Base-by-base conservation (phyloP, 768 basidiomycete genomes). In the Piloderma croceum region DNA sequence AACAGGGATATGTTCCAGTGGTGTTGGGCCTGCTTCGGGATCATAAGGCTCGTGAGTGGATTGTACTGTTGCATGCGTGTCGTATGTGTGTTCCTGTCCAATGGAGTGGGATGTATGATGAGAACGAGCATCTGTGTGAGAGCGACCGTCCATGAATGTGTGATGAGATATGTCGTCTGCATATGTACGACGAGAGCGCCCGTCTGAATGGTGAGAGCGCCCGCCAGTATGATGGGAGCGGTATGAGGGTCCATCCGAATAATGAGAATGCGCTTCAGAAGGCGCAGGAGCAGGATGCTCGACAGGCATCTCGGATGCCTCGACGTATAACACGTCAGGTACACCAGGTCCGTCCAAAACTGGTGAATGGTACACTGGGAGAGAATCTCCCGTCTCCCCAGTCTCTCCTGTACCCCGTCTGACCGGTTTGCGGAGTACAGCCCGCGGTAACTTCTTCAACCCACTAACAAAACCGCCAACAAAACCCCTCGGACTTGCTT, bases 401-500 rank as follows among this genome's bases (percentile, higher is more conserved):
- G 27, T 29, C 10, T 29, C 27, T 15, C 10, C 27, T 29, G 27
- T 29, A 9, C 27, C 27, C 15, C 27, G 9, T 9, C 27, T 9
- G 15, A 15, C 15, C 15, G 27, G 27, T 15, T 15, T 9, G 27
- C 27, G 27, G 7, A 38, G 7, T 23, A 38, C 18, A 13, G 36
- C 36, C 36, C 18, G 19, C 18, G 36, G 36, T 22, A 38, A 10
- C 23, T 38, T 38, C 36, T 38, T 38, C 36, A 38, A 18, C 10
- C 36, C 23, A 24, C 15, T 7, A 7, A 38, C 36, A 38, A 38
- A 38, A 11, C 36, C 36, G 15, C 36, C 36, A 17, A 38, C 36
- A 22, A 38, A 23, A 11, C 36, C n/a, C 18, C 22, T 19, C 17
- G 11, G 10, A 18, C 36, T 17, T 10, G 12, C 36, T 38, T 11